Percentiles rank a stretch among this genome's conserved stretches.
Evolutionary conservation across 768 basidiomycete species (phyloP).

Genomic region (Lentinula boryana): DNA sequence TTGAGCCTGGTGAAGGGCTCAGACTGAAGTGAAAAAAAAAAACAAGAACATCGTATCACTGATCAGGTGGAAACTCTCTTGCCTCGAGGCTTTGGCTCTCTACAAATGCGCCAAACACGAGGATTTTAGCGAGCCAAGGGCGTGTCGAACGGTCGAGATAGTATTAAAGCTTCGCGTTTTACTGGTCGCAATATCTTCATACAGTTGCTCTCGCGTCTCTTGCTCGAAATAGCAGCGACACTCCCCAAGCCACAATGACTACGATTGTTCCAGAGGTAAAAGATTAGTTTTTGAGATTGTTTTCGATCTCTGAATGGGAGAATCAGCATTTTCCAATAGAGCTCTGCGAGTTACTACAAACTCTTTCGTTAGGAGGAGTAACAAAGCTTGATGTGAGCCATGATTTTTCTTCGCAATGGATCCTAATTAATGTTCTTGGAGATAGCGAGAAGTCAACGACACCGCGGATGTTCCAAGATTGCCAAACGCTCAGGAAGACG

Average conservation of each 20-base stretch:
- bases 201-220: too few species aligned
- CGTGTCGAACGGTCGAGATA: background rate
- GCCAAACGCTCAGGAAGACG: slow-evolving; percentile 23
- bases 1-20: too few species aligned
- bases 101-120: background rate
- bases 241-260: background rate
- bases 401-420: background rate
- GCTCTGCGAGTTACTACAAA: slow-evolving; percentile 46
- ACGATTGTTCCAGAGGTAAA: background rate
- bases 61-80: background rate
- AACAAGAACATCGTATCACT: background rate
- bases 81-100: background rate
- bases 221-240: background rate
- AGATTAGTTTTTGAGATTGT: too few species aligned
- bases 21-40: too few species aligned
- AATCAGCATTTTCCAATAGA: slow-evolving; percentile 30
- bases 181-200: too few species aligned
- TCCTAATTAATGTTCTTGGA: slow-evolving; percentile 26
- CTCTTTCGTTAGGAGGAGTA: slow-evolving; percentile 9
- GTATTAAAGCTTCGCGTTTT: background rate
- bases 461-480: slow-evolving; percentile 10
- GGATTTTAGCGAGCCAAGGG: background rate
- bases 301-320: background rate
- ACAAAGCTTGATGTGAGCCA: slow-evolving; percentile 22
- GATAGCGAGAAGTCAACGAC: slow-evolving; percentile 33